phyloP scores from a whole-genome alignment of 2,329 filamentous ascomycete genomes.

The Orbilia javanica region DNA sequence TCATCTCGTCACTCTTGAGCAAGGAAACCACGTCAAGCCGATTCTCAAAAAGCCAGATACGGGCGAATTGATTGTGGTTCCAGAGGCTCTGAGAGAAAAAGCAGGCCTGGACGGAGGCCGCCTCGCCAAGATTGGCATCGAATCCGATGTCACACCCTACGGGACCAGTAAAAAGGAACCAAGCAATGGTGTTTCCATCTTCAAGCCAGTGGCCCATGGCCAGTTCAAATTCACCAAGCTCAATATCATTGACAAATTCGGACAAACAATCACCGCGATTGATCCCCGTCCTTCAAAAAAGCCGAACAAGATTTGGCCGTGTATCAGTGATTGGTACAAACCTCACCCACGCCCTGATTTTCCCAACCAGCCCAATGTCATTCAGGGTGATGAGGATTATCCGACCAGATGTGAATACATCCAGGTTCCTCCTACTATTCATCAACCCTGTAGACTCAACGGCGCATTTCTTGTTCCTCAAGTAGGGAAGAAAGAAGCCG shows the following conservation, averaged over 20 bases:
- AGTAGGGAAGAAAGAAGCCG: not conserved
- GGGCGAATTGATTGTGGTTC: constrained; percentile 24
- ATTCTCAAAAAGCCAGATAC: constrained; percentile 57
- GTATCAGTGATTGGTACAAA: constrained; percentile 64
- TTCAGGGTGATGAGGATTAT: constrained; percentile 33
- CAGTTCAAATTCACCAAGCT: constrained; percentile 68
- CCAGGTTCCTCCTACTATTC: constrained; percentile 66
- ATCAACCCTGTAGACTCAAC: constrained; percentile 65
- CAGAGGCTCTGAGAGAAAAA: constrained; percentile 43
- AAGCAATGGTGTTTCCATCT: constrained; percentile 55
- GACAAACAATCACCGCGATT: constrained; percentile 65
- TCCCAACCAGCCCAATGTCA: constrained; percentile 61
- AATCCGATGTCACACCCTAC: constrained; percentile 65
- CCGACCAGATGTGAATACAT: constrained; percentile 63
- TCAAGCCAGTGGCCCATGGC: constrained; percentile 67
- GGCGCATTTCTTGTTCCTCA: constrained; percentile 61
- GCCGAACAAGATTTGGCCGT: constrained; percentile 63
- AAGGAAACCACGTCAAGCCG: constrained; percentile 67
- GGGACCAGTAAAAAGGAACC: constrained; percentile 56
- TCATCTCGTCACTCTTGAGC: constrained; percentile 63
- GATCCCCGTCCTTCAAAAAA: constrained; percentile 54
- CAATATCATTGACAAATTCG: constrained; percentile 70
- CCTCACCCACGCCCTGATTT: constrained; percentile 59
- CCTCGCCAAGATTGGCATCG: constrained; percentile 60
- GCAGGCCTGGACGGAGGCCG: constrained; percentile 57